phyloP scores from a whole-genome alignment of 75 land plant species.

The Selaginella moellendorffii region DNA sequence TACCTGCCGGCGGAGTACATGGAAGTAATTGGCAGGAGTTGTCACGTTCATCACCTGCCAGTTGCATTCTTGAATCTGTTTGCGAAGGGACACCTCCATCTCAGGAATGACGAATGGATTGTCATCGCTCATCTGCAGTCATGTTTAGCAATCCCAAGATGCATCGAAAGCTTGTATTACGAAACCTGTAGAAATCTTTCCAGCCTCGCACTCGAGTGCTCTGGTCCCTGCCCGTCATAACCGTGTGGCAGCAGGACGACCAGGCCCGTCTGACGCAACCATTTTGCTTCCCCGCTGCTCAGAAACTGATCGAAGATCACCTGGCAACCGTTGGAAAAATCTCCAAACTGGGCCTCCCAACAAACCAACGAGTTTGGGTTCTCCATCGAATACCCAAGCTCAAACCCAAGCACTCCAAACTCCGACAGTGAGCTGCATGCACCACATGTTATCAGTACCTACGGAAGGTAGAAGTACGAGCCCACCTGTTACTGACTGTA shows the following conservation, averaged over 20 bases:
- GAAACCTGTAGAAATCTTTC: conserved; percentile 87
- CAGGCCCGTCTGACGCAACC: conserved; percentile 89
- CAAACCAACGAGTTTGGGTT: conserved; percentile 72
- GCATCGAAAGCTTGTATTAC: not conserved
- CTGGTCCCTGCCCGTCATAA: conserved; percentile 98
- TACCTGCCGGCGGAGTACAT: conserved; percentile 86
- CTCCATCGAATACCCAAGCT: conserved; percentile 97
- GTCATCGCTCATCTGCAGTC: conserved; percentile 65
- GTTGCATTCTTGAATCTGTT: conserved; percentile 68
- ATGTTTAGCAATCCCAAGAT: not conserved
- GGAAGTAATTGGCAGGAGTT: conserved; percentile 94
- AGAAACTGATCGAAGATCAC: conserved; percentile 95
- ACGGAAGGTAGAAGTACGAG: not conserved
- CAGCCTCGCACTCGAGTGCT: conserved; percentile 87
- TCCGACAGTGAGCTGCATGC: conserved; percentile 82
- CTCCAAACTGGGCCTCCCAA: conserved; percentile 99
- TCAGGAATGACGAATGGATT: conserved; percentile 57
- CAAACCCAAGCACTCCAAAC: conserved; percentile 95
- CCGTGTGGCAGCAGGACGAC: conserved; percentile 90
- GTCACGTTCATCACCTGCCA: conserved; percentile 96
- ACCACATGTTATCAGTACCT: no score
- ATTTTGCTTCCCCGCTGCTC: conserved; percentile 86
- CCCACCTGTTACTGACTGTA: conserved; percentile 93
- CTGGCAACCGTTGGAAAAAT: conserved; percentile 91
- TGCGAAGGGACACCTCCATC: conserved; percentile 42